Base-by-base conservation (phyloP, 1,284 basidiomycete genomes). In the Trichosporon coremiiforme region DNA sequence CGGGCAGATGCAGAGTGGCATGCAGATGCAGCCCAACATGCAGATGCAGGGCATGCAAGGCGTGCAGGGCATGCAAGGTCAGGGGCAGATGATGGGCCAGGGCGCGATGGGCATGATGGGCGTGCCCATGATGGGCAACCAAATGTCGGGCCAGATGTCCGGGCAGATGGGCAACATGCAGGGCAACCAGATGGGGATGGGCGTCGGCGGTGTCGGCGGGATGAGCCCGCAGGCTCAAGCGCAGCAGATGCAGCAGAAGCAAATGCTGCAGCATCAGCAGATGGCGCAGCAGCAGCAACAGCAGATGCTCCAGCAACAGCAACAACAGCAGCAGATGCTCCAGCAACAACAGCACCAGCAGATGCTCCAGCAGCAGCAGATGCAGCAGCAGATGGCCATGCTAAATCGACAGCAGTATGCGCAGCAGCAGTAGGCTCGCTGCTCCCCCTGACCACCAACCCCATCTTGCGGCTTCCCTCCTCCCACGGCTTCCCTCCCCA, bases 271-370 rank as follows among this genome's bases (percentile, higher is more conserved):
- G 47, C 57, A 53, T 10, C 67, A 64, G 25, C 62, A 29, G 9
- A 33, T 31, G 41, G 60, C 63, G n/a, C 47, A 64, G 47, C 63
- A 64, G 20, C 47, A 60, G 53, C 66, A 67, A 53, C 66, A 67
- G 63, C 63, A 53, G 6, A 33, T 35, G 17, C 63, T 55, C 20
- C 67, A 64, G 47, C 57, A 41, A 20, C 67, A 68, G 17, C 62
- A 64, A 22, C 45, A 60, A 25, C 31, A 50, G 38, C 66, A 67
- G 62, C 62, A 64, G 33, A 65, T 65, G 63, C 63, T 57, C 9
- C 35, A 36, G 60, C 66, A 67, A n/a, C 45, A 22, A 29, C 65
- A 66, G n/a, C 41, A 47, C 20, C 25, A 33, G 29, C 65, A 66
- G 45, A 47, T 45, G 38, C 65, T 31, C 17, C 65, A 66, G 29